Evolutionary conservation across 352 stramenopile genomes (phyloP), one percentile per base, ranked within the genome.

Genomic region (Phytophthora pini): DNA sequence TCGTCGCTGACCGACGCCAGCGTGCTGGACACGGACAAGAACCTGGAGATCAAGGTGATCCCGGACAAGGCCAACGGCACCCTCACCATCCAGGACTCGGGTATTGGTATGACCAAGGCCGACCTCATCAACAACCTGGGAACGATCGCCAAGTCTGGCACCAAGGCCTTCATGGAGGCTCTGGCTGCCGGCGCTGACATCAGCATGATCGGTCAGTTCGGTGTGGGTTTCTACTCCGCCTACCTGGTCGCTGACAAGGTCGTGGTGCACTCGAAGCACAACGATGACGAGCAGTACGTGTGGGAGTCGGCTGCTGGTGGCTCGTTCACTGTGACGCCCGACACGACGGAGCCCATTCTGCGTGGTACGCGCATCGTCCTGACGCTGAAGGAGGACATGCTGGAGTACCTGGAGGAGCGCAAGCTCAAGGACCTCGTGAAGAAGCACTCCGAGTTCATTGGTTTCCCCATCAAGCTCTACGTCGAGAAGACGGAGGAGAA

Each of bases 401-500:
- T 95, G 6, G 97, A 99, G 79, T 99, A 99, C 88, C 77, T 99
- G 1, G 97, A 99, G 79, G 97, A 99, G 82, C 92, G 93, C 75
- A 97, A 98, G 72, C 82, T 99, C 56, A 99, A 99, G 82, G 97
- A 99, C 78, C 81, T 99, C 34, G 97, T 99, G 47, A 99, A 99
- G 94, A 99, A 99, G 87, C 97, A 99, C 87, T 99, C 94, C 7
- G 98, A 99, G 84, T 99, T 99, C 87, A 99, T 99, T 88, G 94
- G 96, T 50, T 99, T 99, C 95, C 97, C 97, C 32, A 99, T 99
- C 84, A 98, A 98, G 84, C 91, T 99, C 13, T 99, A 99, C 79
- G 98, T 98, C 15, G 97, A 99, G 81, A 99, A 99, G 95, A 99
- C 97, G 56, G 97, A 95, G 55, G 98, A 99, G 82, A 99, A 99